Base-by-base conservation (phyloP, 805 yeast genomes). In the Zygoascus flipseniorum region DNA sequence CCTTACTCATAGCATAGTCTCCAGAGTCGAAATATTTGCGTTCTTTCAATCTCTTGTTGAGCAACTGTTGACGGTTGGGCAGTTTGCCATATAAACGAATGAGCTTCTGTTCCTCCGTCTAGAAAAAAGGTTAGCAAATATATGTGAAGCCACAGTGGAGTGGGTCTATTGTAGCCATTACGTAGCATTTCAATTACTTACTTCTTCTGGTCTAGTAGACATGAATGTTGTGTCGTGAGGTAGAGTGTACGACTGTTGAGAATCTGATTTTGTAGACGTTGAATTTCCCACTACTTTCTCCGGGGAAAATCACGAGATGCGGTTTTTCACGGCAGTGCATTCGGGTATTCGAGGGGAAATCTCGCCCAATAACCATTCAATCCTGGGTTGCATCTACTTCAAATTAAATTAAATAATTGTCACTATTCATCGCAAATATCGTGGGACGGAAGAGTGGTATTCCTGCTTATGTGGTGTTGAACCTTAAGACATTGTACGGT, bases 11-110 rank as follows among this genome's bases (percentile, higher is more conserved):
- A 10, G 96, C 96, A 68, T 89, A 89, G 70, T 89, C 97, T 8
- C 97, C 97, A 57, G 95, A 85, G 65, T 89, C 97, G 64, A 89
- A 90, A 69, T 86, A 89, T 72, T 89, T 90, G 62, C 96, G 80
- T 58, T 90, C 97, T 69, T 87, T 87, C 32, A 65, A 53, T 66
- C 86, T 86, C 57, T 83, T 80, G 51, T 85, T 77, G 50, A 89
- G 74, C 16, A 89, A 74, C 58, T 89, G 95, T 54, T 83, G 82
- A 54, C 82, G 83, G 28, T 89, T 78, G 31, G 97, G 97, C 52
- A 89, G 72, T 64, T 83, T 85, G 32, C 97, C 97, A 67, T 90
- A 89, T 73, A 89, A 69, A 62, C 79, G 82, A 68, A 83, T 83
- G 16, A 90, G 72, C 56, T 82, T 82, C 65, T 84, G 73, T 67